phyloP scores from a whole-genome alignment of 2,329 filamentous ascomycete species.

The Trichoderma asperellum region DNA sequence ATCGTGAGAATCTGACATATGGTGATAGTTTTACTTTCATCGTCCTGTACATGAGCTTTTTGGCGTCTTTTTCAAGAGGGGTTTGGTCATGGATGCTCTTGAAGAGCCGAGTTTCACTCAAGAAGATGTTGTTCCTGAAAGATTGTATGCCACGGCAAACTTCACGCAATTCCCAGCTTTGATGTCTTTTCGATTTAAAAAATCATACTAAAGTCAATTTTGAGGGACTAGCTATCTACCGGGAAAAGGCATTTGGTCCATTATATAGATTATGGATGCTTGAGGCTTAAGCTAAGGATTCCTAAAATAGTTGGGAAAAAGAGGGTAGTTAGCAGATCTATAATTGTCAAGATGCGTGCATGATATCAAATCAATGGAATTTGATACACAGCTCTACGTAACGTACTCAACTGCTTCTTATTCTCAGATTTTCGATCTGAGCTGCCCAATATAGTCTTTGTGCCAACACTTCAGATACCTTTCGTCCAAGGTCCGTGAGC shows the following conservation, averaged over 20 bases:
- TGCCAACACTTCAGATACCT: not conserved
- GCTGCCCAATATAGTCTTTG: not conserved
- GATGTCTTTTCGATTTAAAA: conserved; percentile 32
- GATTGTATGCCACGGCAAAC: conserved; percentile 45
- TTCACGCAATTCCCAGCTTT: conserved; percentile 46
- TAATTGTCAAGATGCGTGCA: not conserved
- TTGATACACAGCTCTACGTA: not conserved
- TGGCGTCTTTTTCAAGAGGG: conserved; percentile 47
- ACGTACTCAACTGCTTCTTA: not conserved
- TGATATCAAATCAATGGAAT: not conserved
- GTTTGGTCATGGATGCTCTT: conserved; percentile 50
- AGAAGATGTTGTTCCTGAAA: conserved; percentile 37
- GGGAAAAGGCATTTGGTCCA: not conserved
- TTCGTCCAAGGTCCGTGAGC: too few species aligned
- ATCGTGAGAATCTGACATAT: not conserved
- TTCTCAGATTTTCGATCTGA: not conserved
- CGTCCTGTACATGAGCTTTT: conserved; percentile 52
- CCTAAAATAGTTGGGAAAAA: not conserved
- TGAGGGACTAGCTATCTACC: not conserved
- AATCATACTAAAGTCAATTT: not conserved
- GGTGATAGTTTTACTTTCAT: conserved; percentile 46
- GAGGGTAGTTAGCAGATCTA: not conserved
- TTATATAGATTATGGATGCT: not conserved
- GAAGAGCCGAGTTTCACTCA: conserved; percentile 52
- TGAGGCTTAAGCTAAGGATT: not conserved